phyloP scores from a whole-genome alignment of 768 basidiomycete genomes.

The Trametes cinnabarina region DNA sequence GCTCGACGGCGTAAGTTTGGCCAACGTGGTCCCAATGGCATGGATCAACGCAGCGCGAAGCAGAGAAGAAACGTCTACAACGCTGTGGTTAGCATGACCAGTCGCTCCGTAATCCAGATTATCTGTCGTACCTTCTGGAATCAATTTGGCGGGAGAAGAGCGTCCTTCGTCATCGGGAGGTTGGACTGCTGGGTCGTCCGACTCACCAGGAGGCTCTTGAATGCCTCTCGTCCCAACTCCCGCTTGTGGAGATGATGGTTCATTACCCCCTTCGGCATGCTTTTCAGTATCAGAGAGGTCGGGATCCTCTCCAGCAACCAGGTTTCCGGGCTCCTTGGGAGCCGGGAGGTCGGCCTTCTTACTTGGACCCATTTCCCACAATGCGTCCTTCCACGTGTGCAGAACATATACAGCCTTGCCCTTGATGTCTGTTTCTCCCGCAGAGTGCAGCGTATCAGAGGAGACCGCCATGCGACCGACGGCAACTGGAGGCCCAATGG shows the following conservation, averaged over 20 bases:
- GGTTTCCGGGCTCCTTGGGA: slow-evolving; percentile 12
- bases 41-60: slow-evolving; percentile 66
- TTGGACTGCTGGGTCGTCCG: slow-evolving; percentile 2
- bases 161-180: slow-evolving; percentile 27
- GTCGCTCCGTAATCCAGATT: not conserved
- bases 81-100: not conserved
- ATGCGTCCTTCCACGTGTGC: slow-evolving; percentile 74
- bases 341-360: slow-evolving; percentile 57
- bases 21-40: slow-evolving; percentile 52
- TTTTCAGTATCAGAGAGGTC: too few species aligned
- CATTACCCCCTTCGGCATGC: too few species aligned
- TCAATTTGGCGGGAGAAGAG: slow-evolving; percentile 12
- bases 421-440: slow-evolving; percentile 45
- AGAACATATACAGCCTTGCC: slow-evolving; percentile 76
- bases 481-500: slow-evolving; percentile 58
- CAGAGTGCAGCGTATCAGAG: slow-evolving; percentile 41
- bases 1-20: slow-evolving; percentile 45
- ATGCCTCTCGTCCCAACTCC: not conserved
- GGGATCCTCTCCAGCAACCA: too few species aligned
- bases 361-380: slow-evolving; percentile 62
- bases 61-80: slow-evolving; percentile 52
- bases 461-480: slow-evolving; percentile 70
- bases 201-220: not conserved
- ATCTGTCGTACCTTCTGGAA: slow-evolving; percentile 27
- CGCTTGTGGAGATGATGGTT: not conserved